These are phyloP conservation scores for Gonapodya sp. DNA, from an alignment of 192 early-diverging fungal species.

Conservation along the genomic window DNA sequence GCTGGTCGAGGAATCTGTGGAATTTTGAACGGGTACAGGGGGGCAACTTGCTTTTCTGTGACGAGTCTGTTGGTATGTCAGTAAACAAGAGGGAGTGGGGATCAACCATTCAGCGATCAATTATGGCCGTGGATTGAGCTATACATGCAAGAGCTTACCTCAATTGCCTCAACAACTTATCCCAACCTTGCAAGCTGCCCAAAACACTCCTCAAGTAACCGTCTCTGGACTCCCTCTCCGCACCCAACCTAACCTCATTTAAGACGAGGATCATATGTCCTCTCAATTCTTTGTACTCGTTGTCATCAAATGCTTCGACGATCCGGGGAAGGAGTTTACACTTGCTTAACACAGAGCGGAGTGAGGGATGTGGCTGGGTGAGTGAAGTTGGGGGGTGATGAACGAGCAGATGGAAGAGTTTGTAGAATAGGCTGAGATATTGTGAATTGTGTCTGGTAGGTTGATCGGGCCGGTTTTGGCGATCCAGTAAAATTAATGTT, in stretches of 20 bases:
- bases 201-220: background rate
- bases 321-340: background rate
- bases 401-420: background rate
- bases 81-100: too few relatives aligned
- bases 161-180: background rate
- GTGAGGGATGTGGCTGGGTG: background rate
- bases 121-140: too few relatives aligned
- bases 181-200: background rate
- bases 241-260: background rate
- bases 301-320: background rate
- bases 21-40: background rate
- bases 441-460: background rate
- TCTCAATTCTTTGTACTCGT: background rate
- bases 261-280: background rate
- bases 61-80: background rate
- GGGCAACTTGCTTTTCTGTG: background rate
- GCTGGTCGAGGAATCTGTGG: background rate
- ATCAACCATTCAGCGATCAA: too few relatives aligned
- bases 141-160: background rate
- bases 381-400: background rate
- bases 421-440: background rate
- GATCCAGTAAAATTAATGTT: background rate
- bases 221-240: background rate
- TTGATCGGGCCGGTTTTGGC: background rate
- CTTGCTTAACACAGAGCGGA: background rate